A percentile compares a stretch with the other conserved stretches of the same genome.
Evolutionary conservation across 2,329 filamentous ascomycete genomes (phyloP).

Genomic region (Alternaria burnsii): DNA sequence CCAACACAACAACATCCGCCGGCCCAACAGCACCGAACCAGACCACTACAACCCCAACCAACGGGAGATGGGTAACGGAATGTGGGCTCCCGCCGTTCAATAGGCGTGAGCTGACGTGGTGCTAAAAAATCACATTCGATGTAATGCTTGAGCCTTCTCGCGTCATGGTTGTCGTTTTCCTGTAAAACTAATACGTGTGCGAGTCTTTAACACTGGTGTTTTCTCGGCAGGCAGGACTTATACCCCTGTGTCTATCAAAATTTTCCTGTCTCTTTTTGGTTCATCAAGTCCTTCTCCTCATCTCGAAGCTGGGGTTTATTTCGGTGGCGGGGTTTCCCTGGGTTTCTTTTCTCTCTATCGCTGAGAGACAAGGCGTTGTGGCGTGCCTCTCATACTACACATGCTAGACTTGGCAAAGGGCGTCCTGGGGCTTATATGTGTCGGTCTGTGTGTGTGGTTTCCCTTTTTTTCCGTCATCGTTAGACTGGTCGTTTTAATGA

Average conservation of each 20-base stretch:
- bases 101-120: slow-evolving; percentile 27
- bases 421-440: slow-evolving; percentile 36
- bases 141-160: slow-evolving; percentile 7
- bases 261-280: slow-evolving; percentile 34
- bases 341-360: slow-evolving; percentile 16
- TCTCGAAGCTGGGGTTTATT: slow-evolving; percentile 28
- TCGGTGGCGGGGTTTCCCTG: slow-evolving; percentile 15
- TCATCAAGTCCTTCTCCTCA: slow-evolving; percentile 36
- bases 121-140: not conserved
- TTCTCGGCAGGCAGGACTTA: slow-evolving; percentile 45
- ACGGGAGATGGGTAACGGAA: slow-evolving; percentile 48
- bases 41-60: slow-evolving; percentile 59
- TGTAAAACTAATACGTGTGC: slow-evolving; percentile 45
- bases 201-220: slow-evolving; percentile 49
- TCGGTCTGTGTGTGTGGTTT: slow-evolving; percentile 1
- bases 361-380: slow-evolving; percentile 39
- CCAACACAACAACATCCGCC: slow-evolving; percentile 71
- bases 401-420: slow-evolving; percentile 43
- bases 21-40: slow-evolving; percentile 76
- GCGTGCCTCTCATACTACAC: slow-evolving; percentile 33
- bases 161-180: slow-evolving; percentile 14
- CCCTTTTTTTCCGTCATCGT: slow-evolving; percentile 22
- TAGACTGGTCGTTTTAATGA: slow-evolving; percentile 55
- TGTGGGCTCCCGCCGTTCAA: slow-evolving; percentile 56
- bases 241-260: slow-evolving; percentile 52